These are phyloP conservation scores for Podospora didyma DNA, from an alignment of 495 filamentous ascomycete genomes.

Conservation along the genomic window DNA sequence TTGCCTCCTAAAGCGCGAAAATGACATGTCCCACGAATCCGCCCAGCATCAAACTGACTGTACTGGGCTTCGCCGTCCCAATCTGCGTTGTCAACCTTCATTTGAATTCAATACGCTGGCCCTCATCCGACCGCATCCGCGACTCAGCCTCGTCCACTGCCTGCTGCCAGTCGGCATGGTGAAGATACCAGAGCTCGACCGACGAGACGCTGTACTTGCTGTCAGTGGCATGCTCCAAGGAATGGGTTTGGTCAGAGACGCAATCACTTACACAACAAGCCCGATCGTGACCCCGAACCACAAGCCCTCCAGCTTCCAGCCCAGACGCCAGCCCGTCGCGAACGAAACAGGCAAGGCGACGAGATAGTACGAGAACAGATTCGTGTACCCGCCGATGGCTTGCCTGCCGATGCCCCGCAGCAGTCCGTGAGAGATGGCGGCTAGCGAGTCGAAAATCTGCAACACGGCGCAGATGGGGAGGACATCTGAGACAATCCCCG, in stretches of 20 bases:
- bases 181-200: constrained; percentile 26
- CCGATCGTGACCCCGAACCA: constrained; percentile 69
- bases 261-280: constrained; percentile 39
- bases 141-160: constrained; percentile 27
- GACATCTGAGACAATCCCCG: constrained; percentile 59
- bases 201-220: constrained; percentile 15
- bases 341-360: constrained; percentile 77
- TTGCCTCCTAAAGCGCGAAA: no score
- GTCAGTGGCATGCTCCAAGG: background rate
- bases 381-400: constrained; percentile 72
- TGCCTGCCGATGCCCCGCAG: constrained; percentile 73
- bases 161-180: constrained; percentile 26
- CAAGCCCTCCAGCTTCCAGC: constrained; percentile 65
- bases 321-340: constrained; percentile 61
- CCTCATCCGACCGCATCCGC: constrained; percentile 24
- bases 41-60: background rate
- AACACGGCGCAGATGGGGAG: constrained; percentile 73
- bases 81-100: background rate
- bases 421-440: constrained; percentile 69
- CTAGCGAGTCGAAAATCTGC: constrained; percentile 75
- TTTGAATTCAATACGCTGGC: constrained; percentile 14
- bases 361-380: constrained; percentile 73
- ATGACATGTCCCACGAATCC: background rate
- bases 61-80: background rate
- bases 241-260: background rate